Evolutionary conservation across 768 basidiomycete species (phyloP), one percentile per base, ranked within the genome.

Genomic region (Paxillus involutus): DNA sequence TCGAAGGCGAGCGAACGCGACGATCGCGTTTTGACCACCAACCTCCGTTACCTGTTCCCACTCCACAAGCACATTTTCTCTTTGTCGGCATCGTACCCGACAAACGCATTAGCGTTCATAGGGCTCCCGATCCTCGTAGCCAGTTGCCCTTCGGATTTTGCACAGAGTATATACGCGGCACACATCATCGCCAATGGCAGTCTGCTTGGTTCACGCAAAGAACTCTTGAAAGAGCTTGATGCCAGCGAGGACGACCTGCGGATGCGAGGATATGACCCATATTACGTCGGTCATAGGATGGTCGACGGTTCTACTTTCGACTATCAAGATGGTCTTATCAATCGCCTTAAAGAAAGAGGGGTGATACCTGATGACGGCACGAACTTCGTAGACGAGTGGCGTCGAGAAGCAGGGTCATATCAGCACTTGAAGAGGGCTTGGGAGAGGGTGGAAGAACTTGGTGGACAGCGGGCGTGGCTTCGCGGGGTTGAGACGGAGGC

Each of bases 21-120:
- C 41, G 47, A 30, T 9, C 52, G 12, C 3, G 19, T 56, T 1
- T 73, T 84, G 32, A 72, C 75, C 16, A 79, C 73, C 30, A 86
- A 85, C 66, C 61, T 73, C 19, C 73, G 72, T 1, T 82, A 84
- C 60, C 75, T 85, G 39, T 81, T 80, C 63, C 83, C 84, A 1
- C 64, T 85, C 6, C 73, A 81, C 61, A 63, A 69, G 26, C 79
- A 83, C 63, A 76, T 84, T 24, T 75, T 86, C 57, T 80, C 78
- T 13, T 66, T 84, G 40, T 73, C 75, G n/a, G 61, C 75, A 5
- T 62, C 66, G 8, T 69, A 80, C 49, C 83, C 82, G 1, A 63
- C 74, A 2, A 81, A 75, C 37, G 80, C 82, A 14, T 75, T 84
- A 21, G 73, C 80, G 5, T 82, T 85, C 63, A 70, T 84, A 53